A percentile compares a stretch with the other conserved stretches of the same genome.
Conservation (phyloP, 2,329 filamentous ascomycete genomes). For the Fusarium paranaense region DNA sequence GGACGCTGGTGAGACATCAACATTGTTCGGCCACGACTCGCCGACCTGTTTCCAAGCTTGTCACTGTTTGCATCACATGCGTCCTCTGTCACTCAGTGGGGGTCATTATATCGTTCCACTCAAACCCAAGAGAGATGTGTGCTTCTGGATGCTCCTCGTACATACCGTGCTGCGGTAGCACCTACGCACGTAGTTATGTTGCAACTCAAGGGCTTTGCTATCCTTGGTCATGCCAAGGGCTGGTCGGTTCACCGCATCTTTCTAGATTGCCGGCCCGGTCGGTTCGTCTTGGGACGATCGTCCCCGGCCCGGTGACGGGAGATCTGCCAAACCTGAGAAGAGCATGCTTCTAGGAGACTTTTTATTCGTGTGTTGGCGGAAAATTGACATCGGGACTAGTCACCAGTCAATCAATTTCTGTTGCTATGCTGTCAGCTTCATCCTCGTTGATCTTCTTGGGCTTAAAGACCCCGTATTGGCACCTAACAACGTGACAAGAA, state of each 20-base stretch:
- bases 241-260: slow-evolving; percentile 41
- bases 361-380: slow-evolving; percentile 21
- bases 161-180: background rate
- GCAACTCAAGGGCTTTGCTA: background rate
- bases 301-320: slow-evolving; percentile 40
- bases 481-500: slow-evolving; percentile 20
- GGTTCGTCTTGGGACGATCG: slow-evolving; percentile 31
- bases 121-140: background rate
- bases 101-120: background rate
- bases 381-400: slow-evolving; percentile 13
- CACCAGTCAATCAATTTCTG: slow-evolving; percentile 6
- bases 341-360: slow-evolving; percentile 24
- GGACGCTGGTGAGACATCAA: slow-evolving; percentile 3
- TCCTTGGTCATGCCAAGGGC: slow-evolving; percentile 23
- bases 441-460: slow-evolving; percentile 19
- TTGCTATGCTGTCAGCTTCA: slow-evolving; percentile 26
- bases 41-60: background rate
- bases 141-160: background rate
- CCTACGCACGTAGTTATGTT: background rate
- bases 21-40: slow-evolving; percentile 4
- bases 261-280: slow-evolving; percentile 29
- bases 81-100: slow-evolving; percentile 12
- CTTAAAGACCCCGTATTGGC: slow-evolving; percentile 18
- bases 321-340: slow-evolving; percentile 30
- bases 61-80: background rate